phyloP scores from a whole-genome alignment of 73 alveolate genomes.

The Paramecium pentaurelia region DNA sequence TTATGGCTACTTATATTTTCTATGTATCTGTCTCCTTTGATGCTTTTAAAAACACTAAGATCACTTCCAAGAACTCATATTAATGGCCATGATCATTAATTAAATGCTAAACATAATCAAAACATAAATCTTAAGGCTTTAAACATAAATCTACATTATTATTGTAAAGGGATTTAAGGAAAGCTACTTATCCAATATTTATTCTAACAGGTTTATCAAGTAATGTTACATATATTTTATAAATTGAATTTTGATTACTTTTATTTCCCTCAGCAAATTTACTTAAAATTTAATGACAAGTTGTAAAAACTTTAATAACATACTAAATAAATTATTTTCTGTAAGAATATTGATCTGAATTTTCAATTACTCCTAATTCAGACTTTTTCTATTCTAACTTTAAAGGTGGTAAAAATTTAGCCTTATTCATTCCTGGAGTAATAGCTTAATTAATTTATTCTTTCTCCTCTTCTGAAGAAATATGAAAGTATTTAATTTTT shows the following conservation, averaged over 20 bases:
- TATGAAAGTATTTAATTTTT: background rate
- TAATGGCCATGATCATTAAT: background rate
- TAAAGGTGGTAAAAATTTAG: background rate
- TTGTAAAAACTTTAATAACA: constrained; percentile 53
- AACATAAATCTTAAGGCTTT: background rate
- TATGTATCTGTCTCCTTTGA: background rate
- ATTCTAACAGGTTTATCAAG: background rate
- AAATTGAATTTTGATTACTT: constrained; percentile 15
- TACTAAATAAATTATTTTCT: constrained; percentile 29
- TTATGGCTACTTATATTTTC: background rate
- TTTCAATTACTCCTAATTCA: background rate
- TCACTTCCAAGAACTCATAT: background rate
- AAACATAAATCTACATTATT: background rate
- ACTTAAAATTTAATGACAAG: constrained; percentile 34
- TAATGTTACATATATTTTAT: background rate
- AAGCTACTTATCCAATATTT: constrained; percentile 52
- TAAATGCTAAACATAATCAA: background rate
- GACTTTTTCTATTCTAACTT: background rate
- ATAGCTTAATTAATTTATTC: background rate
- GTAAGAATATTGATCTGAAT: constrained; percentile 9
- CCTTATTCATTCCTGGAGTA: background rate
- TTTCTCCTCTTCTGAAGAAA: background rate
- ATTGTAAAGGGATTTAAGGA: background rate
- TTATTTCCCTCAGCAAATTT: constrained; percentile 23
- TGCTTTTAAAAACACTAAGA: background rate